phyloP scores from a whole-genome alignment of 2,329 filamentous ascomycete genomes.

The Didymella exigua region DNA sequence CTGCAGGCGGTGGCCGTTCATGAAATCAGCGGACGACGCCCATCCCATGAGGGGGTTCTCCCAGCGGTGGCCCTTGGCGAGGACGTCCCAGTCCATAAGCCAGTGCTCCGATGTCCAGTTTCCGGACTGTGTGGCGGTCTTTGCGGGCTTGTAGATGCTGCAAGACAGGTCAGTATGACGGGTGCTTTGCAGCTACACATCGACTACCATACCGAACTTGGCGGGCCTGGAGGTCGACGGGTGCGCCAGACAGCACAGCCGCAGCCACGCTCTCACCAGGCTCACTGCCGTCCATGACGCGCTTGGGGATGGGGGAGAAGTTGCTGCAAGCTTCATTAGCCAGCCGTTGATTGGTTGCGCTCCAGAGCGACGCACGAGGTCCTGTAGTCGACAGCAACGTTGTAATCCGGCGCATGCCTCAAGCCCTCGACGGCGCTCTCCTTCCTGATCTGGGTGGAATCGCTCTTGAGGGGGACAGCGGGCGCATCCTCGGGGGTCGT shows the following conservation, averaged over 20 bases:
- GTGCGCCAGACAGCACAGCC: slow-evolving; percentile 87
- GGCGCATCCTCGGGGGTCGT: slow-evolving; percentile 47
- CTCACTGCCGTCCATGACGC: slow-evolving; percentile 90
- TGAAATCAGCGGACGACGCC: slow-evolving; percentile 92
- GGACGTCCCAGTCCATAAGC: slow-evolving; percentile 98
- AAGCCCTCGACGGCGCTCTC: slow-evolving; percentile 58
- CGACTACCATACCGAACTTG: slow-evolving; percentile 76
- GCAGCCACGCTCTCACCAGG: slow-evolving; percentile 75
- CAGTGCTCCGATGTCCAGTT: slow-evolving; percentile 82
- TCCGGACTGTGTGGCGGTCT: slow-evolving; percentile 96
- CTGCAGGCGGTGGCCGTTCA: slow-evolving; percentile 90
- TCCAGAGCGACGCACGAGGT: slow-evolving; percentile 72
- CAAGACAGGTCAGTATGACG: background rate
- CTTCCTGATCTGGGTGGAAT: slow-evolving; percentile 58
- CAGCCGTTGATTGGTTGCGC: background rate
- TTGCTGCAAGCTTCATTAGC: slow-evolving; percentile 60
- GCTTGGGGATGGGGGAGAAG: slow-evolving; percentile 89
- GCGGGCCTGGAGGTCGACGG: slow-evolving; percentile 89
- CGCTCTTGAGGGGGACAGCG: slow-evolving; percentile 39
- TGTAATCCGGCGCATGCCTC: slow-evolving; percentile 80
- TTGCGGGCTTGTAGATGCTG: slow-evolving; percentile 90
- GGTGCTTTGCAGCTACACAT: background rate
- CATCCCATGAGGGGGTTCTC: slow-evolving; percentile 98
- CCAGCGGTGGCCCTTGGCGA: slow-evolving; percentile 93
- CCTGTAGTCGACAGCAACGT: slow-evolving; percentile 80